phyloP scores from a whole-genome alignment of 257 asterid species.

The Osmanthus fragrans region DNA sequence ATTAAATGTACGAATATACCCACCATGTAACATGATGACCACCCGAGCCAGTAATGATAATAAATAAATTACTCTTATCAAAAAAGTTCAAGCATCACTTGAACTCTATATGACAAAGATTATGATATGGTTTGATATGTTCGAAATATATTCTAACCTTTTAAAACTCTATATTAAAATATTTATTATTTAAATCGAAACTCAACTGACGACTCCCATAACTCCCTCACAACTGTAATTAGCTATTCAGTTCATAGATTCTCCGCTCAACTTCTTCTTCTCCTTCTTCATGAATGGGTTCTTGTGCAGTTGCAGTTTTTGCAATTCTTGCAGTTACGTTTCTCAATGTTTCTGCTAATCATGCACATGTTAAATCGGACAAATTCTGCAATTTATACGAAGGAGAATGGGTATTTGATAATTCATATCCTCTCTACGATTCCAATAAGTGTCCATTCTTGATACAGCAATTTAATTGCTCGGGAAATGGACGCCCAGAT shows the following conservation, averaged over 20 bases:
- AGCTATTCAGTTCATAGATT: not conserved
- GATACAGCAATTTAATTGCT: constrained; percentile 38
- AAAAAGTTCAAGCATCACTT: too few relatives aligned
- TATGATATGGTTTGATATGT: too few relatives aligned
- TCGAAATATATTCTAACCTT: too few relatives aligned
- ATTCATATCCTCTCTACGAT: constrained; percentile 46
- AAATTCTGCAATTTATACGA: constrained; percentile 30
- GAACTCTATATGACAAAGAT: too few relatives aligned
- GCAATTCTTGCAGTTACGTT: not conserved
- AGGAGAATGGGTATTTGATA: constrained; percentile 55
- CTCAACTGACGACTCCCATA: too few relatives aligned
- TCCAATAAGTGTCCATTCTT: constrained; percentile 45
- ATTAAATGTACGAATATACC: too few relatives aligned
- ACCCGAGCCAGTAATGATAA: too few relatives aligned
- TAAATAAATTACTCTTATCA: too few relatives aligned
- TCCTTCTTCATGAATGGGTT: not conserved
- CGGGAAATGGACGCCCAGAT: constrained; percentile 49
- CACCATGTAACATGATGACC: too few relatives aligned
- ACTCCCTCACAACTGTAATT: not conserved
- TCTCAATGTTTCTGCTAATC: not conserved
- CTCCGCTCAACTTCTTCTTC: not conserved
- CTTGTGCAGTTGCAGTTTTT: not conserved
- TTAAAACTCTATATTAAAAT: too few relatives aligned
- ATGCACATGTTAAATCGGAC: constrained; percentile 1
- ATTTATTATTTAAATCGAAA: too few relatives aligned